Evolutionary conservation across 192 early-diverging fungal genomes (phyloP), one percentile per base, ranked within the genome.

Genomic region (Entophlyctis luteolus): DNA sequence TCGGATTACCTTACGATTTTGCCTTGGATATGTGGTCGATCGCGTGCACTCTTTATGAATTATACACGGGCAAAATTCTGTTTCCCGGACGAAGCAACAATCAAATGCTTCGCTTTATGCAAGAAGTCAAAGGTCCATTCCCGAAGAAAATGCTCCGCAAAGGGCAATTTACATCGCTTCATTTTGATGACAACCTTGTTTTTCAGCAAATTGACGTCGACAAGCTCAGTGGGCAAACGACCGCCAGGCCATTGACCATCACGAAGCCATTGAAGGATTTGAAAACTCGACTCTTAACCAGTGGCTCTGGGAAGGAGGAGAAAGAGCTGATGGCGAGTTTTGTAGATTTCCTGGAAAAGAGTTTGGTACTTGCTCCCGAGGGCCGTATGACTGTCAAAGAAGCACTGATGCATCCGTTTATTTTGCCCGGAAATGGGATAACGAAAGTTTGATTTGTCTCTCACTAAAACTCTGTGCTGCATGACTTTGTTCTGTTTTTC

Each of bases 21-120:
- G 85, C 90, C 1, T 75, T 98, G 42, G 96, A 99, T 71, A 88
- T 98, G 67, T 99, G 95, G 95, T 96, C 95, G 27, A 84, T 96
- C 23, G 96, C 87, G 4, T 94, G 88, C 62, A 94, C 95, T 28
- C 77, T 98, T 20, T 99, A 91, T 68, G 96, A 99, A 81, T 77
- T 98, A 36, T 95, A 89, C 70, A 98, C 95, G 1, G 96, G 95
- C 42, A 90, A 90, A 76, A 95, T 98, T 37, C 73, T 99, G 52
- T 97, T 98, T 67, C 91, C 94, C 5, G 96, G 95, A 2, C 77
- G 87, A 54, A 90, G 79, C 74, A 98, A 98, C 77, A 97, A 98
- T 75, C 91, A 98, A 57, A 98, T 98, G 96, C 79, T 98, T 48
- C 81, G 80, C 59, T 78, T 90, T 35, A 91, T 94, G 84, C 95